A percentile compares a stretch with the other conserved stretches of the same genome.
Conservation (phyloP, 2,329 filamentous ascomycete species). For the Conoideocrella luteorostrata region DNA sequence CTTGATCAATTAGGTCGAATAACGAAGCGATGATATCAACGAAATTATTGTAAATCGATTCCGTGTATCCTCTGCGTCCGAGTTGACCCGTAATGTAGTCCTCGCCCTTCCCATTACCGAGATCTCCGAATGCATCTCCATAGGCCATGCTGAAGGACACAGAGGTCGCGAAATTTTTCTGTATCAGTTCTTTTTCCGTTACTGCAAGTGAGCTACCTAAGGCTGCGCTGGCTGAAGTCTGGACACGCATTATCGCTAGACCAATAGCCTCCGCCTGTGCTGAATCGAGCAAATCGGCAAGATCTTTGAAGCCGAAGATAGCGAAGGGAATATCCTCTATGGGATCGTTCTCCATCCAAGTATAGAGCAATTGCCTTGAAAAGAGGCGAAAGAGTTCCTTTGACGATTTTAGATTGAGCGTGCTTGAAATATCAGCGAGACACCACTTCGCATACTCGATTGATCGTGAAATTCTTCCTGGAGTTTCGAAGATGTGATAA, state of each 20-base stretch:
- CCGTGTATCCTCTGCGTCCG: constrained; percentile 57
- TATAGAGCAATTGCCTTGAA: constrained; percentile 81
- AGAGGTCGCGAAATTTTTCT: constrained; percentile 66
- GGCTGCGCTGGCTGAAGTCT: constrained; percentile 54
- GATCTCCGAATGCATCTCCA: constrained; percentile 21
- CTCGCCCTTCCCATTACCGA: constrained; percentile 51
- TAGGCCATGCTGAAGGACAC: constrained; percentile 80
- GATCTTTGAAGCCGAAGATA: constrained; percentile 72
- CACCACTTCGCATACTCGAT: constrained; percentile 67
- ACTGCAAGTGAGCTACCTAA: constrained; percentile 53
- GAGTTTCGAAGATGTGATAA: constrained; percentile 90
- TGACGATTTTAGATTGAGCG: constrained; percentile 58
- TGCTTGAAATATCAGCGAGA: constrained; percentile 57
- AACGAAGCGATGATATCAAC: constrained; percentile 70
- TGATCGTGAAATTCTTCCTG: constrained; percentile 62
- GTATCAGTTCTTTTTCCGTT: constrained; percentile 52
- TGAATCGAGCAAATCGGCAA: constrained; percentile 63
- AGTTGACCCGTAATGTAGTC: constrained; percentile 61
- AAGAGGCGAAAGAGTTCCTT: constrained; percentile 76
- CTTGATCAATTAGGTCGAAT: constrained; percentile 71
- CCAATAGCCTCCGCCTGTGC: constrained; percentile 73
- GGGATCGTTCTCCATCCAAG: constrained; percentile 68
- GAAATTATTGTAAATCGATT: constrained; percentile 62
- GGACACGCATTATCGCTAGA: constrained; percentile 74
- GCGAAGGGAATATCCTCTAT: constrained; percentile 71